A percentile compares a stretch with the other conserved stretches of the same genome.
These are phyloP conservation scores for Lipomyces yamanashiensis DNA, from an alignment of 805 yeast species.

Conservation along the genomic window DNA sequence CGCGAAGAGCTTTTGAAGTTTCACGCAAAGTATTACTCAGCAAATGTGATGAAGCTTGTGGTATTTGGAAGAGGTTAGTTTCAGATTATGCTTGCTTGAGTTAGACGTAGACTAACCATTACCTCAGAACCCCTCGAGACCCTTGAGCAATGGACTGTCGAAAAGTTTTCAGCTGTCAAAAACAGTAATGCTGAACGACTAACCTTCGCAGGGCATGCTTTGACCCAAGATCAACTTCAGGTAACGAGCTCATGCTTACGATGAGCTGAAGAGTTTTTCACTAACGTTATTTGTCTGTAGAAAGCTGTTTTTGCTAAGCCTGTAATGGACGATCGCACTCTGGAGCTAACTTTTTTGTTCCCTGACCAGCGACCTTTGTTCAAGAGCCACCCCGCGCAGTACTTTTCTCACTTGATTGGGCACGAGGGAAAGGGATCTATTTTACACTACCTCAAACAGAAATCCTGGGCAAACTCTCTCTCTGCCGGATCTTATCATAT, in stretches of 20 bases:
- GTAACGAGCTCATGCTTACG: neutral
- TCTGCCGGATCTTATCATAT: constrained; percentile 67
- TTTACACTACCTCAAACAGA: constrained; percentile 65
- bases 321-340: constrained; percentile 73
- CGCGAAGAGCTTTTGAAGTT: constrained; percentile 81
- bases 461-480: constrained; percentile 80
- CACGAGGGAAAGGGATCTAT: constrained; percentile 92
- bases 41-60: constrained; percentile 87
- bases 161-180: constrained; percentile 65
- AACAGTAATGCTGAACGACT: constrained; percentile 52
- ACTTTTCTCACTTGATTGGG: constrained; percentile 82
- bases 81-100: neutral
- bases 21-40: constrained; percentile 71
- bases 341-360: constrained; percentile 70
- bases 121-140: constrained; percentile 64
- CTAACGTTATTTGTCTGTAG: constrained; percentile 45
- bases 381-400: constrained; percentile 70
- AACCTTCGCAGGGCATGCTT: constrained; percentile 55
- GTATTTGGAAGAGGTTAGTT: constrained; percentile 64
- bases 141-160: constrained; percentile 70
- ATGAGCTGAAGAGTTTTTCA: neutral
- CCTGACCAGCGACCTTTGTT: constrained; percentile 75
- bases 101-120: neutral
- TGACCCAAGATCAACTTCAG: constrained; percentile 53
- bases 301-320: constrained; percentile 66